Conservation (phyloP, 345 rosid genomes). For the Gynandropsis gynandra region DNA sequence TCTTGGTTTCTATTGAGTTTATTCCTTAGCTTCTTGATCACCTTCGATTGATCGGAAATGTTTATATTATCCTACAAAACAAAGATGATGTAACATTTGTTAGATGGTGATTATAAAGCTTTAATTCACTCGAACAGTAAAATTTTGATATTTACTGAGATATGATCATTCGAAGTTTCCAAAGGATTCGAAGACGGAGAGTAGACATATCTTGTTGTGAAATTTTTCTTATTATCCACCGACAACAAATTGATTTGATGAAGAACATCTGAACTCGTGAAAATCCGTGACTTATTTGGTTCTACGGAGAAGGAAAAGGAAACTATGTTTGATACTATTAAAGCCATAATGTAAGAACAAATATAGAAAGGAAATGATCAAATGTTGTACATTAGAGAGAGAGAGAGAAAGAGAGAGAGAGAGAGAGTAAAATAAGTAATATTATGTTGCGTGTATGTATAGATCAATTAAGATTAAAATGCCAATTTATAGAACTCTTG, state of each 20-base stretch:
- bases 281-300: constrained; percentile 1
- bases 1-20: constrained; percentile 5
- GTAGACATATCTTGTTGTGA: neutral
- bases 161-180: constrained; percentile 1
- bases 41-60: too few relatives aligned
- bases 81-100: neutral
- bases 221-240: neutral
- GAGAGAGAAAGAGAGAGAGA: too few relatives aligned
- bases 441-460: too few relatives aligned
- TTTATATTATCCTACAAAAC: too few relatives aligned
- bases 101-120: neutral
- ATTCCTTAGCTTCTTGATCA: constrained; percentile 20
- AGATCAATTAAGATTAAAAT: too few relatives aligned
- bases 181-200: neutral
- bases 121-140: too few relatives aligned
- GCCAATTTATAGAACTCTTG: too few relatives aligned
- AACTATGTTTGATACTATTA: neutral
- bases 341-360: constrained; percentile 16
- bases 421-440: too few relatives aligned
- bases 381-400: too few relatives aligned
- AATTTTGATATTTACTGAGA: neutral
- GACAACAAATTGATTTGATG: neutral
- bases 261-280: too few relatives aligned
- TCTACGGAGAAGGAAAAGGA: neutral
- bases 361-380: neutral